phyloP scores from a whole-genome alignment of 1,139 yeast genomes.

The Suhomyces wounanorum region DNA sequence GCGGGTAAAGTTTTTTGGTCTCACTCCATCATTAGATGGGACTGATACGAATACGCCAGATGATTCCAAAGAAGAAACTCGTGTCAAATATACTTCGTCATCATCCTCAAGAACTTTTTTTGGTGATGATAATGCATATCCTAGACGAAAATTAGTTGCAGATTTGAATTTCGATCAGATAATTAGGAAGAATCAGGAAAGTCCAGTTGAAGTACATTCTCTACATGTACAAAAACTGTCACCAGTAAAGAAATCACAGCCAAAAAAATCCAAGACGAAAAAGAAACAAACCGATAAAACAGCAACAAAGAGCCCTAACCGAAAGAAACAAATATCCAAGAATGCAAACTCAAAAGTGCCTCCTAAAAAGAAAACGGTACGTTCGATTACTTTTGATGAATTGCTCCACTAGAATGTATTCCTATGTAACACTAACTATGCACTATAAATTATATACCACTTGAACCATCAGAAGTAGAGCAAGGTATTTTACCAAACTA shows the following conservation, averaged over 20 bases:
- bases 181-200: slow-evolving; percentile 21
- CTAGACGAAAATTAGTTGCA: slow-evolving; percentile 30
- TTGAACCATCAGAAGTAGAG: too few species aligned
- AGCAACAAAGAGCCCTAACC: background rate
- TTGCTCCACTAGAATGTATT: slow-evolving; percentile 13
- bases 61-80: slow-evolving; percentile 13
- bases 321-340: background rate
- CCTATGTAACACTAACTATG: background rate
- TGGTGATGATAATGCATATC: slow-evolving; percentile 22
- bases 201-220: slow-evolving; percentile 2
- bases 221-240: background rate
- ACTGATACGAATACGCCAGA: background rate
- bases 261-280: slow-evolving; percentile 2
- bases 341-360: background rate
- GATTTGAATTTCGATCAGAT: slow-evolving; percentile 29
- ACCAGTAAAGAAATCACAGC: background rate
- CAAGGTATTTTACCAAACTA: too few species aligned
- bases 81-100: slow-evolving; percentile 24
- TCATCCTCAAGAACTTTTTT: slow-evolving; percentile 28
- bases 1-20: slow-evolving; percentile 16
- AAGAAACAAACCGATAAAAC: background rate
- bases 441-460: too few species aligned
- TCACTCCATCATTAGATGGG: slow-evolving; percentile 21
- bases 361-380: slow-evolving; percentile 19
- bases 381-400: slow-evolving; percentile 22